Evolutionary conservation across 163 green algal genomes (phyloP).

Genomic region (Coccomyxa subellipsoidea): DNA sequence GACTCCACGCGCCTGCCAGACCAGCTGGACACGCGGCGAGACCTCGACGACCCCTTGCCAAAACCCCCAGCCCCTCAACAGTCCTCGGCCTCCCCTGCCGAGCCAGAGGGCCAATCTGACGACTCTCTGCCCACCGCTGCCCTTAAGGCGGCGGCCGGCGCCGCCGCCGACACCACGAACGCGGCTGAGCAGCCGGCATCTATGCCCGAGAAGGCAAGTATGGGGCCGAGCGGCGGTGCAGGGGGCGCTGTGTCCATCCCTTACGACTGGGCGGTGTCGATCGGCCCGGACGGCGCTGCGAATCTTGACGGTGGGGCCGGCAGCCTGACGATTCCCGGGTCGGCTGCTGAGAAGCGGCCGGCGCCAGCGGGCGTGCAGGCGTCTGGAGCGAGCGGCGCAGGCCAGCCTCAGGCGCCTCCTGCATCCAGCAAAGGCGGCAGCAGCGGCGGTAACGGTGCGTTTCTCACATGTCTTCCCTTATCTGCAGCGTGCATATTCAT

Average conservation of each 20-base stretch:
- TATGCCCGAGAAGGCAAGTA: background rate
- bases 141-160: background rate
- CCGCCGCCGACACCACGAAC: background rate
- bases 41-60: background rate
- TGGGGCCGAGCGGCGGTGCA: background rate
- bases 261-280: conserved; percentile 8
- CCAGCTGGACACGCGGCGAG: background rate
- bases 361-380: background rate
- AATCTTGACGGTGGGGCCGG: background rate
- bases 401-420: background rate
- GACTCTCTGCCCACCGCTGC: background rate
- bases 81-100: too few relatives aligned
- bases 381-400: background rate
- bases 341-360: background rate
- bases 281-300: background rate
- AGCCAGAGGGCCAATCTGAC: background rate
- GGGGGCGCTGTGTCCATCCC: background rate
- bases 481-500: background rate
- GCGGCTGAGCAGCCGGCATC: background rate
- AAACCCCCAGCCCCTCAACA: background rate
- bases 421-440: background rate
- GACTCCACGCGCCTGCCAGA: background rate
- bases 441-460: background rate
- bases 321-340: background rate
- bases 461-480: background rate